These are phyloP conservation scores for Sphenostylis stenocarpa DNA, from an alignment of 306 rosid genomes.

Conservation along the genomic window DNA sequence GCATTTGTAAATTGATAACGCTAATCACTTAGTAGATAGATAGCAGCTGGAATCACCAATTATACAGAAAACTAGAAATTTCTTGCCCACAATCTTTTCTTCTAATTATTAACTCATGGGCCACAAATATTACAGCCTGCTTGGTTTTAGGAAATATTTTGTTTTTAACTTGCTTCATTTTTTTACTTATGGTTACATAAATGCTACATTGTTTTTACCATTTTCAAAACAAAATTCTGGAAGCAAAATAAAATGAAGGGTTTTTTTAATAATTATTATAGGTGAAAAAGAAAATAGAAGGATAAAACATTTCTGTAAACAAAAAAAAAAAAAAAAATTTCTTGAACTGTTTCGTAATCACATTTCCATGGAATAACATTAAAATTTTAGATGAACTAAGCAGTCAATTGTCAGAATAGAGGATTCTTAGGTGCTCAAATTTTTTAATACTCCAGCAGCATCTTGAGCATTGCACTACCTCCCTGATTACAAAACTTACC, in stretches of 20 bases:
- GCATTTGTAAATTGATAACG: background rate
- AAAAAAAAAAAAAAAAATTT: background rate
- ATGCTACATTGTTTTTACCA: background rate
- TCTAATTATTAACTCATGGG: background rate
- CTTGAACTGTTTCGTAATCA: conserved; percentile 4
- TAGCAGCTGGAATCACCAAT: conserved; percentile 25
- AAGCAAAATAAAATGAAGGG: background rate
- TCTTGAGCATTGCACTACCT: background rate
- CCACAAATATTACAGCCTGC: background rate
- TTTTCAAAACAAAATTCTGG: background rate
- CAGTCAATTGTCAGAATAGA: conserved; percentile 18
- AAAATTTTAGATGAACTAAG: background rate
- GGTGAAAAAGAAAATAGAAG: background rate
- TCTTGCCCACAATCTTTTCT: conserved; percentile 9
- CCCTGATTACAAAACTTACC: conserved; percentile 7
- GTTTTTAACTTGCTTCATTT: background rate
- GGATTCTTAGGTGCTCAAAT: conserved; percentile 16
- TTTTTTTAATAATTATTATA: background rate
- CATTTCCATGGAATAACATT: background rate
- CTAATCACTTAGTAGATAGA: conserved; percentile 25
- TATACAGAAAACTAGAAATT: conserved; percentile 23
- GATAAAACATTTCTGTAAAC: background rate
- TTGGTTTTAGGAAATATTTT: background rate
- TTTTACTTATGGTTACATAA: background rate
- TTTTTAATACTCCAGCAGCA: background rate